Percentiles rank a stretch among this genome's conserved stretches.
Conservation (phyloP, 805 yeast genomes). For the Clavispora vitiphila region DNA sequence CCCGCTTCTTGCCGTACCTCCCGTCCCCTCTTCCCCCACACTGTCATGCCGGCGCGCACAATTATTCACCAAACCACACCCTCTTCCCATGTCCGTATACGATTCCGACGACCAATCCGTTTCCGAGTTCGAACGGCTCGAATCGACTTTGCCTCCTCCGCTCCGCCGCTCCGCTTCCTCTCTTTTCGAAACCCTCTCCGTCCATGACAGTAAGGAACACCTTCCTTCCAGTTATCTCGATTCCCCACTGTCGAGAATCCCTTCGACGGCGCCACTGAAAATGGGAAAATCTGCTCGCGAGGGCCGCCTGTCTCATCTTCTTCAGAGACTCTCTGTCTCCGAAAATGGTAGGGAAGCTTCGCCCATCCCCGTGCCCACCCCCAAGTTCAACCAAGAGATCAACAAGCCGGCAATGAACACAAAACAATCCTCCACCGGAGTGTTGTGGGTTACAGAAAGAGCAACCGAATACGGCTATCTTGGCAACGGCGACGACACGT, state of each 20-base stretch:
- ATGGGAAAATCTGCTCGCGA: constrained; percentile 9
- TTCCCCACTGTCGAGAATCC: constrained; percentile 23
- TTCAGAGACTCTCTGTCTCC: constrained; percentile 25
- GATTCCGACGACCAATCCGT: constrained; percentile 25
- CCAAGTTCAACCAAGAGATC: constrained; percentile 38
- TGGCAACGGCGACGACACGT: constrained; percentile 32
- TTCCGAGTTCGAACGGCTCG: constrained; percentile 37
- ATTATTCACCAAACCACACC: no score
- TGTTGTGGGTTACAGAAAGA: constrained; percentile 59
- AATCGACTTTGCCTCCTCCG: constrained; percentile 36
- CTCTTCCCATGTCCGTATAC: constrained; percentile 6
- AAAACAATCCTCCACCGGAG: constrained; percentile 57
- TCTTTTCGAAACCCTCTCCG: constrained; percentile 27
- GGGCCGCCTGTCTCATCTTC: constrained; percentile 19
- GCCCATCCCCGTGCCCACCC: constrained; percentile 49
- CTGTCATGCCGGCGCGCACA: no score
- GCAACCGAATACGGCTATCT: constrained; percentile 53
- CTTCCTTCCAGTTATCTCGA: constrained; percentile 12
- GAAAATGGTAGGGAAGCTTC: constrained; percentile 38
- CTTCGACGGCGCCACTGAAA: constrained; percentile 11
- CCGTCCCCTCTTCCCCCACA: no score
- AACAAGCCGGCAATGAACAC: constrained; percentile 57
- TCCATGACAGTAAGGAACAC: constrained; percentile 7
- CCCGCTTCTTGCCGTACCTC: no score
- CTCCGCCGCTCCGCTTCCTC: constrained; percentile 36